Evolutionary conservation across 441 rosid genomes (phyloP), one percentile per base, ranked within the genome.

Genomic region (Dalechampia spathulata): DNA sequence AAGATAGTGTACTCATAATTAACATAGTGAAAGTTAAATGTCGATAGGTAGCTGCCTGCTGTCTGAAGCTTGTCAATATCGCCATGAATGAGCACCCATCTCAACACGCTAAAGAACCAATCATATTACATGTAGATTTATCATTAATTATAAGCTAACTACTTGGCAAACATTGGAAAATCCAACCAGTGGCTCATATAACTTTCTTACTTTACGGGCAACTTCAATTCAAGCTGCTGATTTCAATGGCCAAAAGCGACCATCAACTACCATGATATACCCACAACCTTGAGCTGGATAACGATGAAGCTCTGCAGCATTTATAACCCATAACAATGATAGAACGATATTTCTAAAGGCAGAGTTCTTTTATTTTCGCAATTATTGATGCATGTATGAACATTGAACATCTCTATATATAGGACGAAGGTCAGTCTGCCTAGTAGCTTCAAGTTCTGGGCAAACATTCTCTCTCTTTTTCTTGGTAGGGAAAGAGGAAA

Each of bases 181-280:
- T 20, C 15, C 30, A 0, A 44, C 41, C 34, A 30, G 34, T 30
- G 34, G 34, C 34, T 30, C 4, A 30, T 30, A 30, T 30, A 8
- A 30, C 4, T 30, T 5, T 11, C 27, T 23, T 19, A 38, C 25
- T 0, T 2, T 7, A 14, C 6, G 14, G 42, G 42, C 67, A 45
- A 55, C 48, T 39, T 59, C 60, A 44, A 53, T 1, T 40, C 2
- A 27, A 20, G 65, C 40, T 49, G 48, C 9, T 7, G 17, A 46
- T 34, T 61, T 61, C 32, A 55, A 60, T 44, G 45, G 52, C 34
- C 40, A 61, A 66, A 46, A 69, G 61, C 27, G 72, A 75, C 80
- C 36, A 5, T 14, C 57, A 65, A 72, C 74, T 32, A 52, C 68
- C 41, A 27, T 14, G 19, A 56, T 37, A 47, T 9, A 63, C 57